Conservation (phyloP, 1,284 basidiomycete genomes). For the Bjerkandera adusta region DNA sequence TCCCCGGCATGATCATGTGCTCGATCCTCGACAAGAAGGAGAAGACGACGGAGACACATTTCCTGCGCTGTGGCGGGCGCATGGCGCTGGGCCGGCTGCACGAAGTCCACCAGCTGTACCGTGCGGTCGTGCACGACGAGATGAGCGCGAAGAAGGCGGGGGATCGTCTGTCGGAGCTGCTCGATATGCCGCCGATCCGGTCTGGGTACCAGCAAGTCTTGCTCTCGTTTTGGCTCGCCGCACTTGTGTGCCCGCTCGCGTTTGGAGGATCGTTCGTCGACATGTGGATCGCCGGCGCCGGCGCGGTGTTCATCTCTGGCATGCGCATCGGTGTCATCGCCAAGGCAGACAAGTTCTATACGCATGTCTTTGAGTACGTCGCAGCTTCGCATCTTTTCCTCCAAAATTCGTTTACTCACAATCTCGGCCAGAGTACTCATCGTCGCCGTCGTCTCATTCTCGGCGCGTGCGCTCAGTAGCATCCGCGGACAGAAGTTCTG, state of each 20-base stretch:
- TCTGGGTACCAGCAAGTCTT: constrained; percentile 55
- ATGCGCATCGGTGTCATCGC: constrained; percentile 72
- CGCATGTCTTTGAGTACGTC: constrained; percentile 86
- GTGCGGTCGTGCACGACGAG: constrained; percentile 81
- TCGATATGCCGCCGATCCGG: constrained; percentile 60
- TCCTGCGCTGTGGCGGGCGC: constrained; percentile 71
- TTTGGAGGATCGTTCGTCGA: constrained; percentile 88
- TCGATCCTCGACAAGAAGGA: constrained; percentile 80
- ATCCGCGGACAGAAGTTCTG: constrained; percentile 77
- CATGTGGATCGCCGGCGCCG: constrained; percentile 75
- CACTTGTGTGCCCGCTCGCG: constrained; percentile 76
- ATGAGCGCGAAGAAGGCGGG: constrained; percentile 77
- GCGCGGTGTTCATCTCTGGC: constrained; percentile 63
- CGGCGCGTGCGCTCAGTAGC: constrained; percentile 75
- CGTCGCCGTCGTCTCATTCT: constrained; percentile 82
- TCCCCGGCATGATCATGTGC: constrained; percentile 80
- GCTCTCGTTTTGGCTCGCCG: constrained; percentile 69
- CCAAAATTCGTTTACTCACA: no score
- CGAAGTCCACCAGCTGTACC: constrained; percentile 75
- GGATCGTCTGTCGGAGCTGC: constrained; percentile 42
- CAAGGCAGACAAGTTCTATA: constrained; percentile 70
- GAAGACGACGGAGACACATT: constrained; percentile 78
- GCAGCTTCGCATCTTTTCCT: constrained; percentile 8
- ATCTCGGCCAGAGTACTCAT: not conserved
- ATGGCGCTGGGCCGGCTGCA: constrained; percentile 77